phyloP scores from a whole-genome alignment of 2,329 filamentous ascomycete genomes.

The Neoascochyta sp. region DNA sequence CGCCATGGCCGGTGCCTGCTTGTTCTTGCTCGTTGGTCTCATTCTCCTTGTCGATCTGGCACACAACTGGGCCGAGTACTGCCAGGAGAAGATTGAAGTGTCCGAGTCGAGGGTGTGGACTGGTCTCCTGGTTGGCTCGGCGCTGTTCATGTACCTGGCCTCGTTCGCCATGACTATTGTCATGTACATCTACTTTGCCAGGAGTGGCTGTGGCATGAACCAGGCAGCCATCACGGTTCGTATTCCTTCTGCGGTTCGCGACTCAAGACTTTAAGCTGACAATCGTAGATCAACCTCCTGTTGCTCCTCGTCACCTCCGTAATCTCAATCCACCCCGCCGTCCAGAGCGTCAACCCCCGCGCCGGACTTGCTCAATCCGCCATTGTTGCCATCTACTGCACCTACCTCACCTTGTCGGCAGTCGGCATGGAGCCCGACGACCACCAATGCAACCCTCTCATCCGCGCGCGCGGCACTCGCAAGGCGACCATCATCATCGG shows the following conservation, averaged over 20 bases:
- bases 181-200: slow-evolving; percentile 96
- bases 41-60: slow-evolving; percentile 92
- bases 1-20: slow-evolving; percentile 78
- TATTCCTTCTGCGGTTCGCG: slow-evolving; percentile 2
- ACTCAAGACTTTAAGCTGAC: slow-evolving; percentile 2
- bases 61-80: slow-evolving; percentile 96
- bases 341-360: slow-evolving; percentile 89
- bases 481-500: slow-evolving; percentile 89
- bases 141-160: slow-evolving; percentile 85
- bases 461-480: slow-evolving; percentile 79
- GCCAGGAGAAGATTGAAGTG: slow-evolving; percentile 87
- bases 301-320: slow-evolving; percentile 76
- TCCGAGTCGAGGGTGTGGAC: slow-evolving; percentile 83
- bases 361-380: slow-evolving; percentile 95
- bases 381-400: slow-evolving; percentile 97
- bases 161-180: slow-evolving; percentile 92
- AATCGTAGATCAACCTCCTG: slow-evolving; percentile 68
- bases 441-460: slow-evolving; percentile 86
- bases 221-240: slow-evolving; percentile 81
- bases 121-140: slow-evolving; percentile 82
- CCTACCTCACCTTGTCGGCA: slow-evolving; percentile 95
- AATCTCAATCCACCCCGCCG: slow-evolving; percentile 81
- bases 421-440: slow-evolving; percentile 98
- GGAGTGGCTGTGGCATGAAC: slow-evolving; percentile 83
- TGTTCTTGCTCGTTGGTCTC: slow-evolving; percentile 89